A percentile compares a stretch with the other conserved stretches of the same genome.
These are phyloP conservation scores for Eucalyptus caleyi DNA, from an alignment of 345 rosid genomes.

Conservation along the genomic window DNA sequence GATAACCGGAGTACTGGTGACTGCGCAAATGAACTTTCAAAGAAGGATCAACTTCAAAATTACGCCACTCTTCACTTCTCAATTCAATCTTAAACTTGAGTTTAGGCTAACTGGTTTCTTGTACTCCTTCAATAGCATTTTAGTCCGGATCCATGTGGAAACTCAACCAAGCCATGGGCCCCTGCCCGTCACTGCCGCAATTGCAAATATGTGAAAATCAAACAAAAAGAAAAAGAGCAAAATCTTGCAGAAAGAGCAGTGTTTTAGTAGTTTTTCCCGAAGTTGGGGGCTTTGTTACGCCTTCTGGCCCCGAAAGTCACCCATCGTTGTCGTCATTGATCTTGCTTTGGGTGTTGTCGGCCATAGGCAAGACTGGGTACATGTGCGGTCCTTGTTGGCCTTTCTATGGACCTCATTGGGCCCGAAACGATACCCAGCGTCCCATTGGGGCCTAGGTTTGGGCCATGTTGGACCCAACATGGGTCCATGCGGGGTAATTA, in stretches of 20 bases:
- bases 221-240: neutral
- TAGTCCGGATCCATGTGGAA: neutral
- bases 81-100: neutral
- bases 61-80: neutral
- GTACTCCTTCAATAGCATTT: neutral
- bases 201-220: neutral
- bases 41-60: neutral
- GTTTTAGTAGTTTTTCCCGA: neutral
- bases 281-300: neutral
- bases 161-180: neutral
- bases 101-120: neutral
- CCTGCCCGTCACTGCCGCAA: neutral
- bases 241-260: neutral
- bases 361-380: neutral
- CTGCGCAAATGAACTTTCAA: neutral
- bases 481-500: neutral
- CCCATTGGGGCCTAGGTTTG: neutral
- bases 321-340: neutral
- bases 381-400: neutral
- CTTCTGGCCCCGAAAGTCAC: neutral
- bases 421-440: neutral
- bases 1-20: neutral
- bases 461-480: neutral
- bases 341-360: neutral
- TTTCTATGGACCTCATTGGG: neutral